A percentile compares a stretch with the other conserved stretches of the same genome.
These are phyloP conservation scores for Trametes punicea DNA, from an alignment of 768 basidiomycete genomes.

Conservation along the genomic window DNA sequence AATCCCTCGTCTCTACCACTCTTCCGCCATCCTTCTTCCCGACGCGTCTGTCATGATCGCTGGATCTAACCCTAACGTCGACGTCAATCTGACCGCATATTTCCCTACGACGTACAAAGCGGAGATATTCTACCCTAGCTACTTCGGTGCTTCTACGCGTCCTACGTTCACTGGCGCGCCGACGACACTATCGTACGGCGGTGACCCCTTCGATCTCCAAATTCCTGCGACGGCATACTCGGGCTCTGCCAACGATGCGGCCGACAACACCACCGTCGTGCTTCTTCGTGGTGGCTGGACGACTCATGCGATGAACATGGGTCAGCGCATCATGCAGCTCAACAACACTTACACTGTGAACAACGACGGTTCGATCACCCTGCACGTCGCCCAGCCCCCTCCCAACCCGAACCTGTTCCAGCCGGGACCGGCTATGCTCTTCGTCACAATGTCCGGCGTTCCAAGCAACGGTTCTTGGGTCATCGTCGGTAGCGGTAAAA, in stretches of 20 bases:
- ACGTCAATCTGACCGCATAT: slow-evolving; percentile 58
- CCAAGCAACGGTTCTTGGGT: slow-evolving; percentile 78
- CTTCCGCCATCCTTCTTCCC: slow-evolving; percentile 83
- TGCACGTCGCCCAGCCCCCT: slow-evolving; percentile 81
- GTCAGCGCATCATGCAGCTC: slow-evolving; percentile 76
- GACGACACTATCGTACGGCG: slow-evolving; percentile 78
- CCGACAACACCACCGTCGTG: slow-evolving; percentile 70
- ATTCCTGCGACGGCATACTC: slow-evolving; percentile 65
- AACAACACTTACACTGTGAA: slow-evolving; percentile 84
- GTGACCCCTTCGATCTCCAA: slow-evolving; percentile 70
- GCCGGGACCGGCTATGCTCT: slow-evolving; percentile 85
- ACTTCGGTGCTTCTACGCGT: slow-evolving; percentile 67
- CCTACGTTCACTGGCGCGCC: slow-evolving; percentile 73
- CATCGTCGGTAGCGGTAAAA: slow-evolving; percentile 73
- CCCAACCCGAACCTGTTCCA: slow-evolving; percentile 84
- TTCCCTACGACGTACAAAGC: slow-evolving; percentile 80
- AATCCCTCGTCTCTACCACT: slow-evolving; percentile 88
- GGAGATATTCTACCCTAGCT: slow-evolving; percentile 90
- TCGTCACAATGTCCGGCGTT: slow-evolving; percentile 79
- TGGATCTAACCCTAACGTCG: slow-evolving; percentile 91
- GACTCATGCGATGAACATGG: slow-evolving; percentile 87
- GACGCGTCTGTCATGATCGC: slow-evolving; percentile 85
- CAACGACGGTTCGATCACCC: slow-evolving; percentile 66
- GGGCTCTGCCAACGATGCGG: slow-evolving; percentile 64
- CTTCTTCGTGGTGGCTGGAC: slow-evolving; percentile 84